Evolutionary conservation across 768 basidiomycete species (phyloP).

Genomic region (Krasilnikovozyma curviuscula): DNA sequence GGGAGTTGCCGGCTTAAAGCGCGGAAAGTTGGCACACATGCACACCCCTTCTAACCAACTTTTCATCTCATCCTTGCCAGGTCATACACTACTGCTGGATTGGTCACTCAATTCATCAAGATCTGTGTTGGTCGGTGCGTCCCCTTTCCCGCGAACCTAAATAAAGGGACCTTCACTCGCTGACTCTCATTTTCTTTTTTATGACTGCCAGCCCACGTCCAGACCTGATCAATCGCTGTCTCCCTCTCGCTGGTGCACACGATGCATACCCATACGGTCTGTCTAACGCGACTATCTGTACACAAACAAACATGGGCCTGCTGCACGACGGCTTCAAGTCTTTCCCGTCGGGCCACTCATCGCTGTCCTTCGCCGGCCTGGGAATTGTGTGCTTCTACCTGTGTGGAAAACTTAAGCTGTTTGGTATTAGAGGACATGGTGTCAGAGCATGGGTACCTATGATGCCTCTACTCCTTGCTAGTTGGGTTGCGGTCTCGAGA

Average conservation of each 20-base stretch:
- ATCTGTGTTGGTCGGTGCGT: conserved; percentile 31
- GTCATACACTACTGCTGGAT: conserved; percentile 52
- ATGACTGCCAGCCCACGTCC: conserved; percentile 54
- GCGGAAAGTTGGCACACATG: conserved; percentile 27
- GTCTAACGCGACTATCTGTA: conserved; percentile 58
- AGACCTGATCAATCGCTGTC: conserved; percentile 38
- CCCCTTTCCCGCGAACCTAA: conserved; percentile 4
- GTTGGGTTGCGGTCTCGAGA: conserved; percentile 30
- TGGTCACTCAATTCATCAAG: conserved; percentile 68
- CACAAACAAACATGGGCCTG: conserved; percentile 39
- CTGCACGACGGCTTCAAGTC: conserved; percentile 62
- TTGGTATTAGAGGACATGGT: conserved; percentile 56
- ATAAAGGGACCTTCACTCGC: not conserved
- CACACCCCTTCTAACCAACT: conserved; percentile 11
- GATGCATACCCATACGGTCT: conserved; percentile 52
- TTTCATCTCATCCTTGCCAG: conserved; percentile 39
- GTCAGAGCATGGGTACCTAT: conserved; percentile 54
- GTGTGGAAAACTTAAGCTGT: conserved; percentile 80
- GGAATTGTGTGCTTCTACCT: conserved; percentile 75
- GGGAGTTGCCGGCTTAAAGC: not conserved
- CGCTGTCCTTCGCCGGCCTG: conserved; percentile 83
- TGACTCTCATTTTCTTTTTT: not conserved
- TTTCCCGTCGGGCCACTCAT: conserved; percentile 9
- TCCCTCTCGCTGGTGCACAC: conserved; percentile 41
- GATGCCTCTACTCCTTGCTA: conserved; percentile 48